Evolutionary conservation across 768 basidiomycete species (phyloP), one percentile per base, ranked within the genome.

Genomic region (Boletus rubroflammeus): DNA sequence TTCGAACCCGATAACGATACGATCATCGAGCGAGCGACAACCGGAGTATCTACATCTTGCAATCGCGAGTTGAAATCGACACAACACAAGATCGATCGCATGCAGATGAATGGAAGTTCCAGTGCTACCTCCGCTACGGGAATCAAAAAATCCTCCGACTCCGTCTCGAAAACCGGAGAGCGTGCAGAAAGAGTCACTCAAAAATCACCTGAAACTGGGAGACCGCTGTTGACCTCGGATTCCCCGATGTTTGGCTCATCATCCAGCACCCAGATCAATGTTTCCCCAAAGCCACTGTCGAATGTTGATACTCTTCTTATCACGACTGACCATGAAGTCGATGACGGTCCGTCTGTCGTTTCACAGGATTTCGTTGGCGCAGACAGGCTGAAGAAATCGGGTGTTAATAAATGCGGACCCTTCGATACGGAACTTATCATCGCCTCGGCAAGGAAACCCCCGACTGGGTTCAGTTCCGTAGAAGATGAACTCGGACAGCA

Each of bases 191-290:
- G 32, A 23, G 31, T 45, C 19, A 29, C 23, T n/a, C 45, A 14
- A 26, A 32, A n/a, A 21, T 29, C 39, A 25, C 26, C 9, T 14
- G 50, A 45, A 41, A 25, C 25, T 8, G 26, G 28, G 36, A 53
- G 59, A 23, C 31, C 10, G 11, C 9, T n/a, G 7, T 25, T 42
- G n/a, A 15, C n/a, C 7, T 21, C 41, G n/a, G 28, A 48, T 23
- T 57, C 61, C n/a, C 51, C 63, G 11, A 52, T 42, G 44, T 47
- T 51, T 42, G 39, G 42, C 6, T 47, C 46, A n/a, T 56, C 63
- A 11, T 66, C 58, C 21, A 51, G 48, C 34, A 66, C 53, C 9
- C 57, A 54, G 41, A 42, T 57, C 21, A 55, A 57, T 51, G 25
- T 44, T 48, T 66, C 58, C 23, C 47, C 53, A 14, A 53, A 47